These are phyloP conservation scores for Fraxinus baroniana DNA, from an alignment of 305 asterid species.

Conservation along the genomic window DNA sequence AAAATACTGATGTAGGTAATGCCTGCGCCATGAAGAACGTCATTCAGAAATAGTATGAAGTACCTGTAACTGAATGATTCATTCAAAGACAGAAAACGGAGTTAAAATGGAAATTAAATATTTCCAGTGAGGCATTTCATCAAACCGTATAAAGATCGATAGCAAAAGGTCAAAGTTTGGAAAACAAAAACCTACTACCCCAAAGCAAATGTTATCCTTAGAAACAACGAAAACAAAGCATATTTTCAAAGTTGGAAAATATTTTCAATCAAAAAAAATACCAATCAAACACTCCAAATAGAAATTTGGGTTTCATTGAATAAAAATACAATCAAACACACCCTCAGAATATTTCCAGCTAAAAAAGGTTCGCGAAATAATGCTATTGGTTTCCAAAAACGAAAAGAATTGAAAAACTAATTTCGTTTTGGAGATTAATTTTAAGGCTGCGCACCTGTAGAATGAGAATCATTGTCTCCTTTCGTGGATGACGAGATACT, in stretches of 20 bases:
- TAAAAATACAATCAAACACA: not conserved
- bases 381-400: not conserved
- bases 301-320: not conserved
- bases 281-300: not conserved
- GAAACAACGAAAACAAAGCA: not conserved
- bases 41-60: not conserved
- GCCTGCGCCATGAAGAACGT: constrained; percentile 13
- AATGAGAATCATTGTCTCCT: not conserved
- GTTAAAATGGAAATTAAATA: not conserved
- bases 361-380: not conserved
- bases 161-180: not conserved
- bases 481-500: not conserved
- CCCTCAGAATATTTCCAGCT: not conserved
- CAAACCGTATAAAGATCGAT: not conserved
- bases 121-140: not conserved
- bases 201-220: not conserved
- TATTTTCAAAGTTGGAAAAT: too few species aligned
- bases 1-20: constrained; percentile 1
- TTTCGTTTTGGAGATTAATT: not conserved
- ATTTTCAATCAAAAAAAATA: too few species aligned
- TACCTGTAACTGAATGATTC: not conserved
- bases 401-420: not conserved
- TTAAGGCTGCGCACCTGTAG: not conserved
- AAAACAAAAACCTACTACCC: not conserved
- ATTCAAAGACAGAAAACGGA: not conserved